Conservation (phyloP, 2,329 filamentous ascomycete species). For the Aspergillus japonicus region DNA sequence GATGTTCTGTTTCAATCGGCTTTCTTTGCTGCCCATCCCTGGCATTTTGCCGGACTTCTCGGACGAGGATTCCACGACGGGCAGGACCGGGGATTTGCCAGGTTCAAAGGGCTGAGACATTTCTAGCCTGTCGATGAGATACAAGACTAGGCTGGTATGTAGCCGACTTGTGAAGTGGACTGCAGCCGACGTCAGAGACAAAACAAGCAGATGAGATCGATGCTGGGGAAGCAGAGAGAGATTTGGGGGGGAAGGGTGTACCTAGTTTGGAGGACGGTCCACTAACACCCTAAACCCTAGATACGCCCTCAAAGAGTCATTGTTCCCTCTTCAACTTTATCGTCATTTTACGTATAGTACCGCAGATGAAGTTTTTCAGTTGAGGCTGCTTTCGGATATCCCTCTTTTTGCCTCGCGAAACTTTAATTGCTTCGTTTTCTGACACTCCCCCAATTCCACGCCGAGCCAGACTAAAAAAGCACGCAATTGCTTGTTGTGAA, state of each 20-base stretch:
- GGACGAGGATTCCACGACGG: constrained; percentile 3
- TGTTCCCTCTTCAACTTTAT: background rate
- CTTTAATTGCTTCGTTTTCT: background rate
- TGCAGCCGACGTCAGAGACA: background rate
- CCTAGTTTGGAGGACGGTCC: background rate
- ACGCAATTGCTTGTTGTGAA: background rate
- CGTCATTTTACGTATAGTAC: too few relatives aligned
- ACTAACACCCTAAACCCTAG: background rate
- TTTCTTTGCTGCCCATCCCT: constrained; percentile 4
- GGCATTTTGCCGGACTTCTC: background rate
- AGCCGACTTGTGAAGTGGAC: background rate
- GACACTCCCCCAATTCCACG: background rate
- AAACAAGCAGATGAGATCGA: background rate
- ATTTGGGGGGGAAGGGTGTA: too few relatives aligned
- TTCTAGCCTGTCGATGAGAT: background rate
- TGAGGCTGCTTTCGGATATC: background rate
- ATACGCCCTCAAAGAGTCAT: background rate
- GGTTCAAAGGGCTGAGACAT: constrained; percentile 1
- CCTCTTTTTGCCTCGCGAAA: background rate
- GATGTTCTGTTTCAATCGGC: constrained; percentile 14
- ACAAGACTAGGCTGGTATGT: background rate
- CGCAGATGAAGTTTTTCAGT: background rate
- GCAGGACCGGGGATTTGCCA: background rate
- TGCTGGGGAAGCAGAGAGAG: background rate
- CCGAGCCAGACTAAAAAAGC: background rate